Percentiles rank a stretch among this genome's conserved stretches.
phyloP scores from a whole-genome alignment of 2,329 filamentous ascomycete genomes.

The Incumbomyces lentus region DNA sequence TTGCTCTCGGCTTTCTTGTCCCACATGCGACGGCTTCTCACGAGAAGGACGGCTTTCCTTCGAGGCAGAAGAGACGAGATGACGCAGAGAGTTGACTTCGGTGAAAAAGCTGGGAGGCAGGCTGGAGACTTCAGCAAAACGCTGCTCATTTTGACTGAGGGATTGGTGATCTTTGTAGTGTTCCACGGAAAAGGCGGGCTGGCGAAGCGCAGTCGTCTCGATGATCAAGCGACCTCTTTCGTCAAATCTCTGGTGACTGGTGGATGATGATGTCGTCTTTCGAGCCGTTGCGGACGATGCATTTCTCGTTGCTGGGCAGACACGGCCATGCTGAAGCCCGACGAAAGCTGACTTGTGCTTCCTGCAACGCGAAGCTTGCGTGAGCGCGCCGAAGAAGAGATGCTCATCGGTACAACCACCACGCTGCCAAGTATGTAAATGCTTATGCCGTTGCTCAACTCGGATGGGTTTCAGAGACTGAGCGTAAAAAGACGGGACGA shows the following conservation, averaged over 20 bases:
- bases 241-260: constrained; percentile 5
- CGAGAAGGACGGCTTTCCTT: neutral
- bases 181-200: constrained; percentile 3
- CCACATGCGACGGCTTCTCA: constrained; percentile 3
- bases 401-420: neutral
- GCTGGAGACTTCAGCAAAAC: constrained; percentile 14
- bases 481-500: constrained; percentile 8
- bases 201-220: constrained; percentile 2
- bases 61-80: constrained; percentile 5
- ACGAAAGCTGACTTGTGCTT: neutral
- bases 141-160: constrained; percentile 14
- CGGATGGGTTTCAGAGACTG: neutral
- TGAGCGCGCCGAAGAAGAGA: constrained; percentile 2
- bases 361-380: neutral
- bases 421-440: neutral
- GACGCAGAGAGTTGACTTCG: constrained; percentile 13
- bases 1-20: constrained; percentile 27
- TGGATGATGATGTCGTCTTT: neutral
- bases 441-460: neutral
- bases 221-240: constrained; percentile 2
- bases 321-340: neutral
- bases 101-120: constrained; percentile 17
- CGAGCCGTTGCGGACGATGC: neutral
- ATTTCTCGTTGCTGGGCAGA: neutral
- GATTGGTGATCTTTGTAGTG: constrained; percentile 4